phyloP scores from a whole-genome alignment of 352 stramenopile species.

The Aphanomyces stellatus region DNA sequence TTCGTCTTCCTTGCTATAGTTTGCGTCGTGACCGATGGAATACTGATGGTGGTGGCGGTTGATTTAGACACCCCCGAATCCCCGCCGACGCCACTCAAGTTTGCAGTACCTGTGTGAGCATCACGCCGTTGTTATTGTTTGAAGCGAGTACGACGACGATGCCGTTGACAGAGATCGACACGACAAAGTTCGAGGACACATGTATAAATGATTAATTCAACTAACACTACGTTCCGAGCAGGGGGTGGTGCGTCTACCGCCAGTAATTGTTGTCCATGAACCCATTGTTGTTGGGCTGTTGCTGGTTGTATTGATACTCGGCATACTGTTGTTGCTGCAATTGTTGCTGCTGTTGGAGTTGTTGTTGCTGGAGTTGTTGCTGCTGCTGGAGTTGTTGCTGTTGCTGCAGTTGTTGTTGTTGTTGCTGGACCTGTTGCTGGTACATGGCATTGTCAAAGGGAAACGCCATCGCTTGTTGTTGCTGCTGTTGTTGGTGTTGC shows the following conservation, averaged over 20 bases:
- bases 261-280: slow-evolving; percentile 18
- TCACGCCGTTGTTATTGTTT: too few relatives aligned
- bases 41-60: background rate
- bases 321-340: background rate
- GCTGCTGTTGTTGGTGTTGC: background rate
- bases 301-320: background rate
- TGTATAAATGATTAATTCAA: too few relatives aligned
- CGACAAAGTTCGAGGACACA: too few relatives aligned
- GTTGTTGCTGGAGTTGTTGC: background rate
- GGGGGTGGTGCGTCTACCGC: background rate
- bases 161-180: too few relatives aligned
- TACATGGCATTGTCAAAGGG: too few relatives aligned
- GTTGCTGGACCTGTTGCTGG: slow-evolving; percentile 12
- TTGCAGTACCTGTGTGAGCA: background rate
- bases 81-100: slow-evolving; percentile 4
- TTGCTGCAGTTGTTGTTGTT: slow-evolving; percentile 5
- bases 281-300: background rate
- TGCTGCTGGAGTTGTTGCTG: background rate
- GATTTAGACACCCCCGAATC: background rate
- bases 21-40: background rate
- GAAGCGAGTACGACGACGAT: too few relatives aligned
- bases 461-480: too few relatives aligned
- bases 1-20: too few relatives aligned
- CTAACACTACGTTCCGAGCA: too few relatives aligned
- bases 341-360: slow-evolving; percentile 2